phyloP scores from a whole-genome alignment of 2,329 filamentous ascomycete species.

The Talaromyces sp. region DNA sequence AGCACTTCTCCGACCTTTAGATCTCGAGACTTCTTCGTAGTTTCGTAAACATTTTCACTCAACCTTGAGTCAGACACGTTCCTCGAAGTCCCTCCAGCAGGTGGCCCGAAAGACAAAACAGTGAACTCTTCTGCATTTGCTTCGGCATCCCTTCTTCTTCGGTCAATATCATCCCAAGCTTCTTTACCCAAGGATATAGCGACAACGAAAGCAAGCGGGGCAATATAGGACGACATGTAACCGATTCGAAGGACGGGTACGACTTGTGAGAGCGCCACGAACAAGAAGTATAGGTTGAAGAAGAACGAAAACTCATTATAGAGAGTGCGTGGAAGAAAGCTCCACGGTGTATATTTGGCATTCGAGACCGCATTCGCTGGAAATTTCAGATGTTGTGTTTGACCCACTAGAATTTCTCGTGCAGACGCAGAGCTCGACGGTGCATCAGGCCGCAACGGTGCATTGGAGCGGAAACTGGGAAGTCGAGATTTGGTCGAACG shows the following conservation, averaged over 20 bases:
- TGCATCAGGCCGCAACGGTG: conserved; percentile 37
- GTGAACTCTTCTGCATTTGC: conserved; percentile 89
- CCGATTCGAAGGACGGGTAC: conserved; percentile 87
- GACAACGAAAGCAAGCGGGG: conserved; percentile 86
- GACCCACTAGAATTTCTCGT: conserved; percentile 71
- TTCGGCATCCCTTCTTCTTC: conserved; percentile 82
- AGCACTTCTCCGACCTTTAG: conserved; percentile 94
- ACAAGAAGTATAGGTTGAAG: conserved; percentile 98
- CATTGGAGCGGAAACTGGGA: conserved; percentile 60
- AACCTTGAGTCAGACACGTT: not conserved
- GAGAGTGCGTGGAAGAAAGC: conserved; percentile 86
- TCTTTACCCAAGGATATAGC: conserved; percentile 92
- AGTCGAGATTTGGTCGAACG: conserved; percentile 56
- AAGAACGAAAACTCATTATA: conserved; percentile 99
- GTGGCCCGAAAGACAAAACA: conserved; percentile 65
- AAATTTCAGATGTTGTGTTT: conserved; percentile 68
- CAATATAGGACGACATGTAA: conserved; percentile 91
- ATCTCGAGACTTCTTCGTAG: conserved; percentile 77
- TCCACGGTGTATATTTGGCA: conserved; percentile 94
- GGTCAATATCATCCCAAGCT: conserved; percentile 85
- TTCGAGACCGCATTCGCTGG: conserved; percentile 92
- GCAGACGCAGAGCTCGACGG: conserved; percentile 52
- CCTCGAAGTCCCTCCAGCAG: conserved; percentile 20
- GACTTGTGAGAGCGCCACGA: conserved; percentile 89
- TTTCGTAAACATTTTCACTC: conserved; percentile 54